phyloP scores from a whole-genome alignment of 2,329 filamentous ascomycete species.

The Cadophora luteo-olivacea region DNA sequence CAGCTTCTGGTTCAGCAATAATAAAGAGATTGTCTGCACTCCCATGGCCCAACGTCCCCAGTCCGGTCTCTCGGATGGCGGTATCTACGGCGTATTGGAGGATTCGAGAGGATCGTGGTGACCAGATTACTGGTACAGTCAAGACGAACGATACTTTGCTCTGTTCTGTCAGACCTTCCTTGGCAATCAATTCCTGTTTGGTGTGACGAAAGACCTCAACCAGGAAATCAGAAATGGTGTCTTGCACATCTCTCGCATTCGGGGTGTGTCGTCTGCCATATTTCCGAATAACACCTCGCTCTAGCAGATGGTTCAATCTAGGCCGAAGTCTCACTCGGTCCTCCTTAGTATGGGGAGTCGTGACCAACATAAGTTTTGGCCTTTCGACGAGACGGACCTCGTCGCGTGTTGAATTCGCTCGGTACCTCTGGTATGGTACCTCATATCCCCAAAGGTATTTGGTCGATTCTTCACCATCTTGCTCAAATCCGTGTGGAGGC shows the following conservation, averaged over 20 bases:
- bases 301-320: neutral
- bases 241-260: neutral
- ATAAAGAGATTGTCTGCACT: neutral
- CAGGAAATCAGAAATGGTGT: neutral
- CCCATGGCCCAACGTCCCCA: no score
- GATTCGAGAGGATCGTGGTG: neutral
- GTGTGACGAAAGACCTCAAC: neutral
- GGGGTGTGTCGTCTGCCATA: neutral
- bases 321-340: neutral
- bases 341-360: neutral
- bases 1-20: neutral
- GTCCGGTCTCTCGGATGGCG: neutral
- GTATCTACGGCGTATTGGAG: neutral
- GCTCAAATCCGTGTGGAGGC: no score
- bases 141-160: neutral
- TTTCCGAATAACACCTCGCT: neutral
- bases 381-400: neutral
- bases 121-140: neutral
- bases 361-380: neutral
- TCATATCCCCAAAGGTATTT: neutral
- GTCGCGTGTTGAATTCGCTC: neutral
- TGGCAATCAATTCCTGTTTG: neutral
- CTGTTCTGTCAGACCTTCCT: neutral
- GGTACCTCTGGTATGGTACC: neutral
- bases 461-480: neutral